Evolutionary conservation across 1,139 yeast genomes (phyloP).

Genomic region (Debaryomyces sp.): DNA sequence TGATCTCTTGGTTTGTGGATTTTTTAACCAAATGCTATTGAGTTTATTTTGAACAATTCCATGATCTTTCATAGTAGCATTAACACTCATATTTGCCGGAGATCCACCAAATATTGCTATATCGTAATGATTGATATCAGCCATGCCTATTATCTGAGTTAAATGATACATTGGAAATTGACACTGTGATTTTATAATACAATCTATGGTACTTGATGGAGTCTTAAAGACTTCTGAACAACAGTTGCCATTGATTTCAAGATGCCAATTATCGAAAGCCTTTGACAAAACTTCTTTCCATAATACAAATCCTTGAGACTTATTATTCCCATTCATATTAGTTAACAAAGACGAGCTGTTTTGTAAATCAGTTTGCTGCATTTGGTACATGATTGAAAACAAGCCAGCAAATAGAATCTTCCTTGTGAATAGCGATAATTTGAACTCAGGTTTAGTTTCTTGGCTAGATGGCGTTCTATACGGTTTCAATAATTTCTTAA

Average conservation of each 20-base stretch:
- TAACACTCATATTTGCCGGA: slow-evolving; percentile 79
- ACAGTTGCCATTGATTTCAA: slow-evolving; percentile 23
- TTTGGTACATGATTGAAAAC: slow-evolving; percentile 67
- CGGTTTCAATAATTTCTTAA: slow-evolving; percentile 37
- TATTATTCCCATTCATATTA: slow-evolving; percentile 20
- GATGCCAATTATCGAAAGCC: slow-evolving; percentile 64
- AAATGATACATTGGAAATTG: slow-evolving; percentile 64
- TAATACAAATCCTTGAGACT: slow-evolving; percentile 29
- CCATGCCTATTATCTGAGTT: slow-evolving; percentile 67
- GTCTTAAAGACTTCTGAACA: slow-evolving; percentile 2
- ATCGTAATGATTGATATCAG: slow-evolving; percentile 73
- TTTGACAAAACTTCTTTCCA: slow-evolving; percentile 69
- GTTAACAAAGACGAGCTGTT: slow-evolving; percentile 47
- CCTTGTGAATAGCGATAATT: slow-evolving; percentile 52
- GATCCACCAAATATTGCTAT: slow-evolving; percentile 81
- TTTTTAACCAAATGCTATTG: slow-evolving; percentile 46
- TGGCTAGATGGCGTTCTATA: slow-evolving; percentile 11
- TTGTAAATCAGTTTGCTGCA: slow-evolving; percentile 74
- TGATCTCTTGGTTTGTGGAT: slow-evolving; percentile 21
- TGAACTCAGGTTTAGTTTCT: slow-evolving; percentile 17
- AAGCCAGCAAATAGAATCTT: slow-evolving; percentile 72
- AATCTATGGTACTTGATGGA: neutral
- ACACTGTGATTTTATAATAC: slow-evolving; percentile 4
- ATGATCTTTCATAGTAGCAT: slow-evolving; percentile 58
- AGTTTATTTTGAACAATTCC: slow-evolving; percentile 55